phyloP scores from a whole-genome alignment of 192 early-diverging fungal genomes.

The Coemansia sp. region DNA sequence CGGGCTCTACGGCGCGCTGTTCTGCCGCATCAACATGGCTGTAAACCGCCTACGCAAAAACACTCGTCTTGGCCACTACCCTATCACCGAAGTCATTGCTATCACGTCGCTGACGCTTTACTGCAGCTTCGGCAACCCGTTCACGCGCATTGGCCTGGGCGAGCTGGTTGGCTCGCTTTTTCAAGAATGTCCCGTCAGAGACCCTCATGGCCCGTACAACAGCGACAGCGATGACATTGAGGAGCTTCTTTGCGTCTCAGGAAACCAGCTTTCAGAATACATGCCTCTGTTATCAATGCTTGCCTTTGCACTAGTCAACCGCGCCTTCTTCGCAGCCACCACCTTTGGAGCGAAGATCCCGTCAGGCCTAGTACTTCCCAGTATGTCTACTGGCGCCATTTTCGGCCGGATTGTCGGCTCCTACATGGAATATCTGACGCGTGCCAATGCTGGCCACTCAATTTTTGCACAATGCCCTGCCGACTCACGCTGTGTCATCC shows the following conservation, averaged over 20 bases:
- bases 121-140: conserved; percentile 77
- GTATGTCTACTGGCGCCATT: conserved; percentile 59
- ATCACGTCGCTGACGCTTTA: conserved; percentile 72
- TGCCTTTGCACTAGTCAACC: conserved; percentile 47
- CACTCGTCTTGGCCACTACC: conserved; percentile 67
- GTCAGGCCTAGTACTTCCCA: conserved; percentile 57
- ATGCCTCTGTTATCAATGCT: conserved; percentile 48
- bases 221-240: conserved; percentile 57
- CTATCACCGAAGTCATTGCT: conserved; percentile 71
- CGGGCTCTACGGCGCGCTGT: conserved; percentile 82
- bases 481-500: conserved; percentile 61
- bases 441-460: conserved; percentile 25
- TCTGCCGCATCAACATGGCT: conserved; percentile 69
- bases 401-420: conserved; percentile 50
- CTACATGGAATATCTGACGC: conserved; percentile 51
- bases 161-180: conserved; percentile 88
- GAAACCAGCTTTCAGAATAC: conserved; percentile 44
- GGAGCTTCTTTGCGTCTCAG: conserved; percentile 63
- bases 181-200: conserved; percentile 71
- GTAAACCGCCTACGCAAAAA: conserved; percentile 72
- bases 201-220: conserved; percentile 12
- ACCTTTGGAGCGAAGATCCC: conserved; percentile 60
- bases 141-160: conserved; percentile 81
- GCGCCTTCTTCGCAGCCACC: conserved; percentile 51
- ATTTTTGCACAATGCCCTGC: conserved; percentile 55